Base-by-base conservation (phyloP, 257 asterid genomes). In the Nicotiana obtusifolia region DNA sequence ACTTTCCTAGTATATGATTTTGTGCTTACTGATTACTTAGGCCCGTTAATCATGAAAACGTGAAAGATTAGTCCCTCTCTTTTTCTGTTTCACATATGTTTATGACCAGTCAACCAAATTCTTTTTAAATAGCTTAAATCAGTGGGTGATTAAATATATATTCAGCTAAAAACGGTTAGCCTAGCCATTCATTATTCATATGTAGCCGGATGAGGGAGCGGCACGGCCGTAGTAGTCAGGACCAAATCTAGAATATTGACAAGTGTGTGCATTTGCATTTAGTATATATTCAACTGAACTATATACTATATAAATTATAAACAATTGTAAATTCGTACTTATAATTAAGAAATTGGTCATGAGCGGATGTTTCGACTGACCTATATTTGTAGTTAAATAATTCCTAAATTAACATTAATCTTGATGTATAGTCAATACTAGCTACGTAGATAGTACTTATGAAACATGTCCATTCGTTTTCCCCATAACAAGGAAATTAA, bases 21-120 rank as follows among this genome's bases (percentile, higher is more conserved):
- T 85, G 57, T 41, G 52, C 30, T 41, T 81, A 86, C 85, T 82
- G 76, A 85, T 79, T 83, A 66, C 78, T 82, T 85, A 76, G 84
- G 78, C 82, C 87, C 85, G 83, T 77, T 81, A 80, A 89, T 88
- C 83, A 87, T 84, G 83, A 85, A 75, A 69, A n/a, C 24, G 14
- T 24, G 24, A 75, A 49, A 4, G 44, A 75, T 15, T 75, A 75
- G 56, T 37, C 31, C 7, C 30, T 68, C 77, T 68, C 20, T 68
- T 37, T 37, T 49, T 35, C 76, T 85, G 56, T 31, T 79, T 69
- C 33, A 77, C 76, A n/a, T 75, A 60, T 84, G 84, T 56, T 84
- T 53, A 83, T 64, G 83, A 82, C 83, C 75, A 66, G 86, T 89
- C 88, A 86, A 85, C 81, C 26, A 75, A 53, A 76, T 9, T 54